Evolutionary conservation across 257 asterid genomes (phyloP).

Genomic region (Henckelia pumila): DNA sequence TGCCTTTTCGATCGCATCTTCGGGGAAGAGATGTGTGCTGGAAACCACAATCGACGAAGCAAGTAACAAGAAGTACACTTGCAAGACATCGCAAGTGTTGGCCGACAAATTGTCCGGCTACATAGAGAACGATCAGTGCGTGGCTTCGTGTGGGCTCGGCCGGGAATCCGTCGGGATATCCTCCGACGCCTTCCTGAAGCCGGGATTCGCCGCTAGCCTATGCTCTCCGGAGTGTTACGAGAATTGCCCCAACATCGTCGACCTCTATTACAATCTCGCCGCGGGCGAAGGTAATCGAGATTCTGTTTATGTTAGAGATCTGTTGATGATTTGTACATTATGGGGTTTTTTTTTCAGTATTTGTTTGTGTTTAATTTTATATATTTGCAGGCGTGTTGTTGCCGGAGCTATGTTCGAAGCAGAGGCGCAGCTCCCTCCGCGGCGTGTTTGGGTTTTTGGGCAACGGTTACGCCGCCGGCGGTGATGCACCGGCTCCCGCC

Average conservation of each 20-base stretch:
- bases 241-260: conserved; percentile 76
- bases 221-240: conserved; percentile 70
- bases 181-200: conserved; percentile 61
- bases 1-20: conserved; percentile 67
- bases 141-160: conserved; percentile 62
- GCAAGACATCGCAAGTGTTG: conserved; percentile 72
- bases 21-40: conserved; percentile 83
- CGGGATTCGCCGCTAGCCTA: conserved; percentile 50
- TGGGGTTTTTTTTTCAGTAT: background rate
- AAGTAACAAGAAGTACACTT: conserved; percentile 45
- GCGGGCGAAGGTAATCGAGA: conserved; percentile 69
- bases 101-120: conserved; percentile 60
- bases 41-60: conserved; percentile 47
- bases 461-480: conserved; percentile 47
- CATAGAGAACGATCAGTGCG: conserved; percentile 72
- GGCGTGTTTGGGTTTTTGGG: conserved; percentile 61
- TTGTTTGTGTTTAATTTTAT: background rate
- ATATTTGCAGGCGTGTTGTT: conserved; percentile 57
- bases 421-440: conserved; percentile 52
- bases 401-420: conserved; percentile 61
- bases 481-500: conserved; percentile 39
- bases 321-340: background rate
- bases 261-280: conserved; percentile 80
- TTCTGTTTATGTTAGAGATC: background rate
- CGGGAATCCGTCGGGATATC: conserved; percentile 67